Percentiles rank a stretch among this genome's conserved stretches.
phyloP scores from a whole-genome alignment of 2,329 filamentous ascomycete species.

The Iodosphaeria phyllophila region DNA sequence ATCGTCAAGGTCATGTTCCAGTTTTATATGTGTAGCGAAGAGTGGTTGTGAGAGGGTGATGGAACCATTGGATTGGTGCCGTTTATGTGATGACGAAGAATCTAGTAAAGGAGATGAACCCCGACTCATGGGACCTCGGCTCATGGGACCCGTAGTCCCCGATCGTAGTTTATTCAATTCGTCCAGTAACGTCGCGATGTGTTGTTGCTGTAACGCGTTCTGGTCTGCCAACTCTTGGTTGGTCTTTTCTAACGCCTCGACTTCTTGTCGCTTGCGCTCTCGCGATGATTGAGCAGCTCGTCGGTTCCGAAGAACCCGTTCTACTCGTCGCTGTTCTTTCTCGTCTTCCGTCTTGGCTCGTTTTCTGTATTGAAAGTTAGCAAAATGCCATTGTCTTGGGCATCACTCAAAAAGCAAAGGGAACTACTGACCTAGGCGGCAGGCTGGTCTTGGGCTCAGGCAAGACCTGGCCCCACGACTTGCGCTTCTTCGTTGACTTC shows the following conservation, averaged over 20 bases:
- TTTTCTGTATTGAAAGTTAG: conserved; percentile 39
- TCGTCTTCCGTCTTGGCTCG: conserved; percentile 97
- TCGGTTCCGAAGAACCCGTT: conserved; percentile 90
- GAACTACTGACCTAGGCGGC: conserved; percentile 52
- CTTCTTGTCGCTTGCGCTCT: conserved; percentile 76
- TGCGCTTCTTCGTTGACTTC: conserved; percentile 79
- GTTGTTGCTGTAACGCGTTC: conserved; percentile 38
- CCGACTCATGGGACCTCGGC: too few relatives aligned
- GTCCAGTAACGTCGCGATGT: conserved; percentile 27
- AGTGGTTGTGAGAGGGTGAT: conserved; percentile 40
- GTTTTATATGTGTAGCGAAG: too few relatives aligned
- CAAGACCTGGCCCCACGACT: conserved; percentile 96
- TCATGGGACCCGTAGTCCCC: too few relatives aligned
- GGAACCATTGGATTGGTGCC: conserved; percentile 23
- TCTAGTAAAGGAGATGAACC: conserved; percentile 22
- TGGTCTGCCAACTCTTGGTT: conserved; percentile 52
- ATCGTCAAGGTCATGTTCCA: conserved; percentile 23
- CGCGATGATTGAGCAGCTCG: conserved; percentile 91
- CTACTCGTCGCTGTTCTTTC: conserved; percentile 93
- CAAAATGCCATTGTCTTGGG: conserved; percentile 3
- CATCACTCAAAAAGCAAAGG: neutral
- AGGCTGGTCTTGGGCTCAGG: conserved; percentile 94
- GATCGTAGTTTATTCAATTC: conserved; percentile 30
- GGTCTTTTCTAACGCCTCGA: conserved; percentile 65
- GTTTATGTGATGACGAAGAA: too few relatives aligned